Evolutionary conservation across 208 protist genomes (phyloP).

Genomic region (Crithidia fasciculata): DNA sequence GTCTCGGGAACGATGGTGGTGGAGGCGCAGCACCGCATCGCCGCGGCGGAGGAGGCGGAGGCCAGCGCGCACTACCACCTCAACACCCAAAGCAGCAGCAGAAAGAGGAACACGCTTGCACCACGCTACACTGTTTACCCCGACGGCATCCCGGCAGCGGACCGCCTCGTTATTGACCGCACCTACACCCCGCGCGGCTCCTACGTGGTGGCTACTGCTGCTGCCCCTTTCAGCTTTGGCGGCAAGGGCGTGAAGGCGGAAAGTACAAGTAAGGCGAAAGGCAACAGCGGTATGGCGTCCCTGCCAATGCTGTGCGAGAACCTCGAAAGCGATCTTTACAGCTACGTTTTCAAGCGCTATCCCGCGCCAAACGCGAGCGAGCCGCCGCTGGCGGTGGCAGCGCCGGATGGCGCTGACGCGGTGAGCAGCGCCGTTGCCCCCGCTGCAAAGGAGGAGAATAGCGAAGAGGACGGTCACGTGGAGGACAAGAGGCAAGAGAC

Average conservation of each 20-base stretch:
- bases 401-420: constrained; percentile 10
- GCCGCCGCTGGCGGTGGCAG: constrained; percentile 19
- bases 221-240: not conserved
- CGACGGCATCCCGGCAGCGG: constrained; percentile 38
- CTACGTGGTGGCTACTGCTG: constrained; percentile 10
- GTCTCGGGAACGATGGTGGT: constrained; percentile 55
- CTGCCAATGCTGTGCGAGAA: constrained; percentile 25
- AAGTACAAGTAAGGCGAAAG: too few relatives aligned
- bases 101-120: not conserved
- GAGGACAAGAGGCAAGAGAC: not conserved
- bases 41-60: not conserved
- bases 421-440: not conserved
- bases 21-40: constrained; percentile 45
- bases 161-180: constrained; percentile 44
- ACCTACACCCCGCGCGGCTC: constrained; percentile 61
- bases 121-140: constrained; percentile 29
- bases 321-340: constrained; percentile 36
- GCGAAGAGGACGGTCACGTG: not conserved
- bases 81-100: not conserved
- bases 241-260: too few relatives aligned
- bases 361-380: constrained; percentile 32
- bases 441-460: not conserved
- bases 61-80: not conserved
- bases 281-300: too few relatives aligned
- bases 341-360: constrained; percentile 54